phyloP scores from a whole-genome alignment of 805 yeast genomes.

The Sugiyamaella chiloensis region DNA sequence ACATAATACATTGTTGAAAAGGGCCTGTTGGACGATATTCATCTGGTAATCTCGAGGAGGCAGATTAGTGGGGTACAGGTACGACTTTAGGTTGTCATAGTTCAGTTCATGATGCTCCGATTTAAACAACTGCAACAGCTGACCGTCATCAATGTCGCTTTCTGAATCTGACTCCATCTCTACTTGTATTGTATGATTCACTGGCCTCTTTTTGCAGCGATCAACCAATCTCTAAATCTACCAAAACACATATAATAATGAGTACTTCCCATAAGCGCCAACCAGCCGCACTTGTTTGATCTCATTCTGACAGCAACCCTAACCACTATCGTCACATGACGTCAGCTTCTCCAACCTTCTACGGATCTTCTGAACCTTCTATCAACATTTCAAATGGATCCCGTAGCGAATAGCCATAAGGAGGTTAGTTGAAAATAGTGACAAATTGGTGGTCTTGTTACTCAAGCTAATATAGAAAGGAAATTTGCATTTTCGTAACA shows the following conservation, averaged over 20 bases:
- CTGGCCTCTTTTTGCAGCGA: no score
- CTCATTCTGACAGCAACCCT: not conserved
- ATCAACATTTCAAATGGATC: not conserved
- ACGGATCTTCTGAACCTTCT: no score
- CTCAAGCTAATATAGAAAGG: conserved; percentile 22
- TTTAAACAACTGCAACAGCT: not conserved
- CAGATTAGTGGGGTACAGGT: conserved; percentile 81
- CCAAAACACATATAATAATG: no score
- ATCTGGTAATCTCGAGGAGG: conserved; percentile 86
- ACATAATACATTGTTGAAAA: conserved; percentile 72
- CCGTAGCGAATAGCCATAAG: conserved; percentile 9
- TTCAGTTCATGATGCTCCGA: conserved; percentile 24
- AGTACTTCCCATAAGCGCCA: no score
- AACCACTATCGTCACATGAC: conserved; percentile 5
- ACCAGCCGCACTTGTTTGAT: no score
- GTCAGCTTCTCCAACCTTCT: not conserved
- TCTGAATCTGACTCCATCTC: no score
- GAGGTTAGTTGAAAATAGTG: conserved; percentile 6
- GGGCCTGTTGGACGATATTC: conserved; percentile 68
- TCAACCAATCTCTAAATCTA: no score
- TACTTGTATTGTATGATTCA: no score
- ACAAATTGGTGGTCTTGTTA: not conserved
- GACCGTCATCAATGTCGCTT: not conserved
- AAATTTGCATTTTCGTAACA: conserved; percentile 26
- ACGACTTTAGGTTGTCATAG: conserved; percentile 40